phyloP scores from a whole-genome alignment of 1,284 basidiomycete species.

The Apiotrichum mycotoxinovorans region DNA sequence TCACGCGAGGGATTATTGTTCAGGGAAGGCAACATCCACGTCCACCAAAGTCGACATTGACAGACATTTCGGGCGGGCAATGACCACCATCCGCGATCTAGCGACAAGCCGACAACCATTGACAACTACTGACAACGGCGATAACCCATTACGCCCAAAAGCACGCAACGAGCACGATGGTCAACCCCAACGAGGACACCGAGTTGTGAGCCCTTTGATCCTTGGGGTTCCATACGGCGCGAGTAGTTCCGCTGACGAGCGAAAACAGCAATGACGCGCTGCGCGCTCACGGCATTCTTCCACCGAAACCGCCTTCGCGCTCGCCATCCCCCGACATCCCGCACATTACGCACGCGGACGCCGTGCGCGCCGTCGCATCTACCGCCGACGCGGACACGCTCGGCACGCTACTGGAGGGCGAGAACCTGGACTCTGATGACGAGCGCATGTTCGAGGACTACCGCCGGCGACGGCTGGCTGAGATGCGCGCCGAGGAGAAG shows the following conservation, averaged over 20 bases:
- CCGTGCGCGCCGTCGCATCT: slow-evolving; percentile 51
- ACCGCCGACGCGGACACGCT: slow-evolving; percentile 63
- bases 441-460: slow-evolving; percentile 71
- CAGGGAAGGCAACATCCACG: no score
- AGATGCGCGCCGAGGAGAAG: slow-evolving; percentile 62
- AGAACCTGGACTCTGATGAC: slow-evolving; percentile 70
- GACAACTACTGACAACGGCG: not conserved
- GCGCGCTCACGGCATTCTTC: slow-evolving; percentile 84
- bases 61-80: no score
- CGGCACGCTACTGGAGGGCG: slow-evolving; percentile 62
- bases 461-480: slow-evolving; percentile 63
- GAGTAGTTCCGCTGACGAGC: slow-evolving; percentile 10
- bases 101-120: no score
- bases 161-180: slow-evolving; percentile 25
- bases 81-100: not conserved
- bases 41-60: no score
- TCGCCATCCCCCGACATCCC: slow-evolving; percentile 63
- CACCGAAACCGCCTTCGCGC: slow-evolving; percentile 63
- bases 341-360: slow-evolving; percentile 45
- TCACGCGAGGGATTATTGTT: no score
- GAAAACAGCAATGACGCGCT: slow-evolving; percentile 77
- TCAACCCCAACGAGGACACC: slow-evolving; percentile 80
- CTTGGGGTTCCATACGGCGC: not conserved
- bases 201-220: slow-evolving; percentile 77
- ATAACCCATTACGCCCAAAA: not conserved